These are phyloP conservation scores for Saturnispora sekii DNA, from an alignment of 805 yeast genomes.

Conservation along the genomic window DNA sequence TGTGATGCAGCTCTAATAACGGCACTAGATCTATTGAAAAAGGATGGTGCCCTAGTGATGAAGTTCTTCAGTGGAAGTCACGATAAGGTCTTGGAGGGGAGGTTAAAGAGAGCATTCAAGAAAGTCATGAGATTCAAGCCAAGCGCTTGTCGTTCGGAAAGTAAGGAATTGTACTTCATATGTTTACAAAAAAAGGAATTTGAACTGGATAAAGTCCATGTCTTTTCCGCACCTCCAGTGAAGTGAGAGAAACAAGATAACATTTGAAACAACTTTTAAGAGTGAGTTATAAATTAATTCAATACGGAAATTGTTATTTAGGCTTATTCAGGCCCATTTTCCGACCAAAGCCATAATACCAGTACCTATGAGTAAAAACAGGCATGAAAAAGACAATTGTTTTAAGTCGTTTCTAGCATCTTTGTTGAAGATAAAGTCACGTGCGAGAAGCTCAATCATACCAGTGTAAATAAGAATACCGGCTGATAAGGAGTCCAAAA, in stretches of 20 bases:
- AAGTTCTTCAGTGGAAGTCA: conserved; percentile 81
- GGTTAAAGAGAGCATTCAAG: conserved; percentile 49
- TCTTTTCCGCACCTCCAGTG: conserved; percentile 25
- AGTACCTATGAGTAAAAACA: conserved; percentile 45
- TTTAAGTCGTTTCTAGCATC: conserved; percentile 43
- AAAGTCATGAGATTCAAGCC: conserved; percentile 71
- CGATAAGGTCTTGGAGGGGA: conserved; percentile 51
- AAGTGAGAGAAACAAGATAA: not conserved
- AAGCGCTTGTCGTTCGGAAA: conserved; percentile 64
- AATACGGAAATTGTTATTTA: not conserved
- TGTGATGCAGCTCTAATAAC: conserved; percentile 86
- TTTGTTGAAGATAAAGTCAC: conserved; percentile 53
- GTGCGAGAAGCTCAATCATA: conserved; percentile 65
- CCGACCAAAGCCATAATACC: conserved; percentile 68
- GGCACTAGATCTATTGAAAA: conserved; percentile 58
- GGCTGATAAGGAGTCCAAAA: conserved; percentile 61
- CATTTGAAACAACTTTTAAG: not conserved
- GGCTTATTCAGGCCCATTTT: conserved; percentile 46
- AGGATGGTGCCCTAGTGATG: conserved; percentile 68
- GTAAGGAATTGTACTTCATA: conserved; percentile 76
- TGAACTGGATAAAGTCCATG: conserved; percentile 32
- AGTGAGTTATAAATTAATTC: not conserved
- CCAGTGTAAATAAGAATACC: conserved; percentile 71
- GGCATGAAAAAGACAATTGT: conserved; percentile 38
- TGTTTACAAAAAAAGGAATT: conserved; percentile 42